phyloP scores from a whole-genome alignment of 495 filamentous ascomycete species.

The Recurvomyces mirabilis region DNA sequence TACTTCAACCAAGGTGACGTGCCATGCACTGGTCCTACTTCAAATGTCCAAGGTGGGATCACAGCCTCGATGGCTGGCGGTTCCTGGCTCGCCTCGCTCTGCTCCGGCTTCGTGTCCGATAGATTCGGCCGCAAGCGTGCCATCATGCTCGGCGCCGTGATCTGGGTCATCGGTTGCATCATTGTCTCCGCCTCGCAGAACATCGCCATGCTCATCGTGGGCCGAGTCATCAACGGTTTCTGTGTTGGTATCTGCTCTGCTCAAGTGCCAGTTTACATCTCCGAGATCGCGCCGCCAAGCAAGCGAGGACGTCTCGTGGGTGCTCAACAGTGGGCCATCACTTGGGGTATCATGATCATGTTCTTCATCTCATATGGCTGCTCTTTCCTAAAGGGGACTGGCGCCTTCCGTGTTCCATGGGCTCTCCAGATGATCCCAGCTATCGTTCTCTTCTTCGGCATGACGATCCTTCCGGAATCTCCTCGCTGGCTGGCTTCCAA shows the following conservation, averaged over 20 bases:
- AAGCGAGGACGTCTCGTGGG: conserved; percentile 63
- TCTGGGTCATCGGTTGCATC: conserved; percentile 51
- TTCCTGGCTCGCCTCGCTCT: conserved; percentile 60
- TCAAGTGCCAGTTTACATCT: conserved; percentile 70
- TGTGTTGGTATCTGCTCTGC: conserved; percentile 68
- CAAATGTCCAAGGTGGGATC: conserved; percentile 31
- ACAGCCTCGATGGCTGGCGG: conserved; percentile 58
- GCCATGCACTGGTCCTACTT: conserved; percentile 26
- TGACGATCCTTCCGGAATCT: conserved; percentile 60
- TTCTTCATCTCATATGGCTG: conserved; percentile 45
- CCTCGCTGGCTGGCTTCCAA: conserved; percentile 67
- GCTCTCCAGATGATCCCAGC: conserved; percentile 64
- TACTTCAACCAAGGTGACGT: conserved; percentile 29
- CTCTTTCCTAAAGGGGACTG: conserved; percentile 48
- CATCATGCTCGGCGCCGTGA: conserved; percentile 37
- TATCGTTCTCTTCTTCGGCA: conserved; percentile 42
- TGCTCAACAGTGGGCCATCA: conserved; percentile 68
- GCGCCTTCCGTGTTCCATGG: conserved; percentile 64
- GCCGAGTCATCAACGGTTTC: conserved; percentile 67
- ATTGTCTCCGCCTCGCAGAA: conserved; percentile 61
- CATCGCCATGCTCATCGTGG: conserved; percentile 61
- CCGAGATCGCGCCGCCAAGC: conserved; percentile 56
- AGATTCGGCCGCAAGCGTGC: conserved; percentile 52
- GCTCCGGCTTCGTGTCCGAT: conserved; percentile 59
- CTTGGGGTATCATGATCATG: conserved; percentile 68